Conservation (phyloP, 2,329 filamentous ascomycete genomes). For the Verruconis gallopava region DNA sequence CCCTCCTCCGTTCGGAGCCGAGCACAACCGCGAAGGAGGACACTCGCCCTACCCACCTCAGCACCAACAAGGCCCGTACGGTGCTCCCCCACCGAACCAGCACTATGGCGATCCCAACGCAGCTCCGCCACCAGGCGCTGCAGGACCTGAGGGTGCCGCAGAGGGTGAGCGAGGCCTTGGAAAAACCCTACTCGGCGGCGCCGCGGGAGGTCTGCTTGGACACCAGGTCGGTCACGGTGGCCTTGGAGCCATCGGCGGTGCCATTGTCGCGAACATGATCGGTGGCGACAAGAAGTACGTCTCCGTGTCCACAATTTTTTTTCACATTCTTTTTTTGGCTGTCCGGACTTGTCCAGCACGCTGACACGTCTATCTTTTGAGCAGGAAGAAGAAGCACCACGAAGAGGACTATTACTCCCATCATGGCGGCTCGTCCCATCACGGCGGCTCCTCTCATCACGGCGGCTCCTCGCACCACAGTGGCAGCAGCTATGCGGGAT, state of each 20-base stretch:
- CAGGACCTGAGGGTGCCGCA: constrained; percentile 4
- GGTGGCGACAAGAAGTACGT: constrained; percentile 9
- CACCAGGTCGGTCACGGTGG: constrained; percentile 8
- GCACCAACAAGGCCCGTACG: constrained; percentile 4
- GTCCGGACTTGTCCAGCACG: constrained; percentile 2
- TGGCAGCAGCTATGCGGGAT: constrained; percentile 5
- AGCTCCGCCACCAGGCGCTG: constrained; percentile 1
- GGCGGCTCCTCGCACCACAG: background rate
- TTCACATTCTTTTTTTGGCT: background rate
- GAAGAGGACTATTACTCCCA: constrained; percentile 1
- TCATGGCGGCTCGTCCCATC: background rate
- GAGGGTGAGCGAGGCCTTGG: constrained; percentile 10
- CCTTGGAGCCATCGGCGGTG: constrained; percentile 10
- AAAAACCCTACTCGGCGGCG: constrained; percentile 7
- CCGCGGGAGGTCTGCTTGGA: constrained; percentile 8
- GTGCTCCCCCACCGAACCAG: background rate
- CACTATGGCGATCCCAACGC: background rate
- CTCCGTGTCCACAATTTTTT: constrained; percentile 1
- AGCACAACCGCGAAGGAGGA: constrained; percentile 1
- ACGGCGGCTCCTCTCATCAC: constrained; percentile 2
- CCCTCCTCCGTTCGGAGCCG: background rate
- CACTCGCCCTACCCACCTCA: constrained; percentile 3
- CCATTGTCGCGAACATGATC: constrained; percentile 9
- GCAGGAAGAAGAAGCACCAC: constrained; percentile 10
- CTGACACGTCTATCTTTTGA: background rate